Evolutionary conservation across 139 green algal species (phyloP), one percentile per base, ranked within the genome.

Genomic region (Chlorella ohadii): DNA sequence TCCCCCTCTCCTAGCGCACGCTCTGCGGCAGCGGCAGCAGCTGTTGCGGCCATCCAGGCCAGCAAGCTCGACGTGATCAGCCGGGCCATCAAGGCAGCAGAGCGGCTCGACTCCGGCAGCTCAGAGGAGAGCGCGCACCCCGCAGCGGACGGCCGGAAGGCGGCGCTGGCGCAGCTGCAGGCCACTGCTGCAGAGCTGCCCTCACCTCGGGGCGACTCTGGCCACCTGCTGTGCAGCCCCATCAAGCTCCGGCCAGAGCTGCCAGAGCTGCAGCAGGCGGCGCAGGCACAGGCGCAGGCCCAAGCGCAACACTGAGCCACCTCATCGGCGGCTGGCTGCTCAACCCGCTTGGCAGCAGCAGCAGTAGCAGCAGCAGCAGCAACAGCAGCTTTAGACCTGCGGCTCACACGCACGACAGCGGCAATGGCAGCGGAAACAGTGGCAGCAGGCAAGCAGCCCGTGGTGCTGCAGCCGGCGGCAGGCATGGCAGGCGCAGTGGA

Each of bases 161-260:
- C 34, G 76, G 34, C 59, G 38, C 12, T 82, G 15, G 36, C 38
- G 59, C 59, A 63, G 25, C 57, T 82, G 59, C 36, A 72, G 76
- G 34, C 38, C 25, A 63, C 41, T 38, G 76, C 76, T 6, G 76
- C 56, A 5, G 57, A 82, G 36, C 36, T 82, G 57, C 76, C 76
- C 34, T 82, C 76, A 23, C 76, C 76, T 4, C 33, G 47, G 36
- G 68, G 34, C 13, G 76, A 82, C 59, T 28, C 27, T 2, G 76
- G 59, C 4, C 76, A 82, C 57, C 56, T 82, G 22, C 71, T 82
- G 25, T 82, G 76, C 59, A 57, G 31, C 36, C 76, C 76, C 76
- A 82, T 82, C 59, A 82, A 72, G 76, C 76, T 82, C 15, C 56
- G 76, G 23, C 76, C 59, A 0, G 57, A 82, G 36, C 76, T 82